Base-by-base conservation (phyloP, 2,329 filamentous ascomycete genomes). In the Pseudogymnoascus sp. region DNA sequence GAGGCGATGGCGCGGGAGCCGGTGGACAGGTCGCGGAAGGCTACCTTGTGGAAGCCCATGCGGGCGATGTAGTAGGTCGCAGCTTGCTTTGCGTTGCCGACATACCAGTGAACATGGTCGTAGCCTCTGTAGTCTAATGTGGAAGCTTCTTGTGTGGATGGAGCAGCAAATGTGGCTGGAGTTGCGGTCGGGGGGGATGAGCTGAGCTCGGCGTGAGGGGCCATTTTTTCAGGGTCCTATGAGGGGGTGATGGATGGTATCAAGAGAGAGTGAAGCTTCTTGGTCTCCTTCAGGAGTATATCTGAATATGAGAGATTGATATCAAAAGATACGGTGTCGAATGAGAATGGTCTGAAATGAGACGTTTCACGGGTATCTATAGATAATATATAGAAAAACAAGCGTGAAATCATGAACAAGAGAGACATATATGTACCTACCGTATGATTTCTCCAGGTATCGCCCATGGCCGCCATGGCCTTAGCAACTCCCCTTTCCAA, bases 71-170 rank as follows among this genome's bases (percentile, higher is more conserved):
- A 97, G 78, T 91, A 97, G 12, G 88, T 84, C 40, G 92, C 92
- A 2, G 92, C 91, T 79, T 97, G 92, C 78, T 97, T 97, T 70
- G 93, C 92, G 74, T 97, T 97, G 73, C 92, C 92, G 31, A 97
- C 93, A 79, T 91, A 96, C 92, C 92, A 97, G 69, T 91, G 92
- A 63, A 96, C 84, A 76, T 96, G 90, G 77, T 96, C 91, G 75
- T 96, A 97, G 72, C 91, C 92, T 65, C 85, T 84, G 78, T 96
- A 92, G 73, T 81, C 82, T 70, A 75, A 76, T 66, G 53, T 37
- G n/a, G 53, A 35, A 16, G 16, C 53, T 18, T 42, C 73, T 69
- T 62, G 75, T 73, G 37, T 75, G 72, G 50, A 71, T 69, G 16
- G 76, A 71, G 50, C 77, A 71, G 68, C 68, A 68, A 12, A 65